A percentile compares a stretch with the other conserved stretches of the same genome.
Conservation (phyloP, 1,284 basidiomycete genomes). For the Mycosarcoma maydis region DNA sequence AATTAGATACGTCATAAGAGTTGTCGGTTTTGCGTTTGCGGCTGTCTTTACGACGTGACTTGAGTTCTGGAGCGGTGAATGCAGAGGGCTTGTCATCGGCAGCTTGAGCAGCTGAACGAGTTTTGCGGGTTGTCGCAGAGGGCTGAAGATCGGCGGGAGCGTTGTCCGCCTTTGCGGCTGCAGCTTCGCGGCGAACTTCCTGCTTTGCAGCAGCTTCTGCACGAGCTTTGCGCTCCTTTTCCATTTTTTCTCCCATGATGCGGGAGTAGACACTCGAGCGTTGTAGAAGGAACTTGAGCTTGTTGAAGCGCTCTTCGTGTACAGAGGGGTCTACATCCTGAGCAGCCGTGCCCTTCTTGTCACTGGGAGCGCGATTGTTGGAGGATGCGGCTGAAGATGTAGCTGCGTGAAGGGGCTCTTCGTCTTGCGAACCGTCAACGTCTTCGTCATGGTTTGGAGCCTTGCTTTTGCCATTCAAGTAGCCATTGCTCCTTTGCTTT, state of each 20-base stretch:
- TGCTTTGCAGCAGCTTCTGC: conserved; percentile 36
- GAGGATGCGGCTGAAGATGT: conserved; percentile 2
- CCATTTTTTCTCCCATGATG: conserved; percentile 66
- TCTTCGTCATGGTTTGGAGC: conserved; percentile 14
- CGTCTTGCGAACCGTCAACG: conserved; percentile 67
- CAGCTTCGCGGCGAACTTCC: conserved; percentile 26
- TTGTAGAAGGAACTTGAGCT: conserved; percentile 61
- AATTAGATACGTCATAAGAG: conserved; percentile 43
- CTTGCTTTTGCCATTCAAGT: conserved; percentile 11
- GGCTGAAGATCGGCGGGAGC: conserved; percentile 17
- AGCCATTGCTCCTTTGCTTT: conserved; percentile 8
- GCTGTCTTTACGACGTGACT: conserved; percentile 20
- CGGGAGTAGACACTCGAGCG: conserved; percentile 60
- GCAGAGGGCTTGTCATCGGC: conserved; percentile 19
- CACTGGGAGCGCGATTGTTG: no score
- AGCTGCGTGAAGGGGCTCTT: conserved; percentile 69
- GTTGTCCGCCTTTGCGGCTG: conserved; percentile 8
- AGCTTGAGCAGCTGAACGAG: conserved; percentile 19
- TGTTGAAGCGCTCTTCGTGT: conserved; percentile 53
- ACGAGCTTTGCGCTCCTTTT: conserved; percentile 41
- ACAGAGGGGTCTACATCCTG: conserved; percentile 37
- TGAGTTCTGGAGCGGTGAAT: conserved; percentile 12
- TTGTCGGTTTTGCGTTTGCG: conserved; percentile 43
- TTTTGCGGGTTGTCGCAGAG: conserved; percentile 29
- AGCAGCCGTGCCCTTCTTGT: conserved; percentile 11